Evolutionary conservation across 2,329 filamentous ascomycete genomes (phyloP).

Genomic region (Microdochium trichocladiopsis): DNA sequence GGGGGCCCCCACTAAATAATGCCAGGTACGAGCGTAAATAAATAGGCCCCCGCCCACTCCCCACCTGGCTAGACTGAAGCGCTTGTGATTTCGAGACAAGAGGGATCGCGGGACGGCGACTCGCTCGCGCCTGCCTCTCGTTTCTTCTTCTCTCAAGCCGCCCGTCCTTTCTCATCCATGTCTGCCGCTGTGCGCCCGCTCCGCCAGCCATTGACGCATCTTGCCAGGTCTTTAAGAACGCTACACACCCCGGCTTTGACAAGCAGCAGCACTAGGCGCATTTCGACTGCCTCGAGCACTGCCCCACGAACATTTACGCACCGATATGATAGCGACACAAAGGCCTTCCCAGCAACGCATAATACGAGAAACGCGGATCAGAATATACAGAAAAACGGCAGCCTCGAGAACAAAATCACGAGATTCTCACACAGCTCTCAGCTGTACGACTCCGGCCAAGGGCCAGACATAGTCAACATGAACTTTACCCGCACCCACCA

Average conservation of each 20-base stretch:
- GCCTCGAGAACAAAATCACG: neutral
- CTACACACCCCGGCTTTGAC: neutral
- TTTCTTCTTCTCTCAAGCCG: neutral
- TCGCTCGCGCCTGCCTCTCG: neutral
- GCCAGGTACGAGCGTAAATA: neutral
- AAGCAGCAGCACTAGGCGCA: neutral
- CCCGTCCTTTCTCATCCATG: neutral
- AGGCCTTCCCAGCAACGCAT: neutral
- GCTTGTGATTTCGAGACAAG: neutral
- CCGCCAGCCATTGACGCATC: neutral
- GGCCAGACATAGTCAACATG: neutral
- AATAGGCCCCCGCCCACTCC: neutral
- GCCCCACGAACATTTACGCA: neutral
- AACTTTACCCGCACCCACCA: conserved; percentile 27
- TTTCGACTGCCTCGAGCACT: neutral
- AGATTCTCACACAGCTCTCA: too few relatives aligned
- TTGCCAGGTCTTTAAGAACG: neutral
- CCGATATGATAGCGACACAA: neutral
- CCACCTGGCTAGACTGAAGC: neutral
- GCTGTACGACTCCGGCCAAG: too few relatives aligned
- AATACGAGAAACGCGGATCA: neutral
- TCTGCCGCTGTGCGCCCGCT: neutral
- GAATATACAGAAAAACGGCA: neutral
- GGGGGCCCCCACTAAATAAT: neutral
- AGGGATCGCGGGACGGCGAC: neutral